Base-by-base conservation (phyloP, 208 protist genomes). In the Giardia duodenalis region DNA sequence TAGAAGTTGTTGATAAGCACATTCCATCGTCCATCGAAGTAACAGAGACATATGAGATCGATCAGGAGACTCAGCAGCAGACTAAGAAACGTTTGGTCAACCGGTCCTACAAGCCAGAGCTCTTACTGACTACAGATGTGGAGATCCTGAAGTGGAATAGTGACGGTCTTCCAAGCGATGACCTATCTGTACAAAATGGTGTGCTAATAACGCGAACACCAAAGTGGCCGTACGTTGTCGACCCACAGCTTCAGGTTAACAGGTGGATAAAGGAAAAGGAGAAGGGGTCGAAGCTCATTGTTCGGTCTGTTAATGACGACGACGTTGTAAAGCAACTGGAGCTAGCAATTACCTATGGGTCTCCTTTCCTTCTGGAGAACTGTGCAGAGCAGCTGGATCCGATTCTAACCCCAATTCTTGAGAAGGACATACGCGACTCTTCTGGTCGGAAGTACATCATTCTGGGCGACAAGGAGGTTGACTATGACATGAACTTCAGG, bases 381-480 rank as follows among this genome's bases (percentile, higher is more conserved):
- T 96, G 99, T 19, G 98, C 99, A 94, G 98, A 99, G 95, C 98
- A 98, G 93, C 97, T 99, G 94, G 98, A 99, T 94, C 98, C 98
- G 4, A 97, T 99, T 92, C 96, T 99, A 87, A 97, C 99, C 95
- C 96, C 97, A 57, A 96, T 99, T 44, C 95, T 99, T 0, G 98
- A 99, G 93, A 98, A 98, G 93, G 97, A 98, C 93, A 97, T 98
- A 93, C 96, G 96, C 76, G 95, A 95, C 0, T 96, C 96, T 19
- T 96, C 90, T 67, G 2, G 2, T 2, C 22, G 44, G 90, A 67
- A 92, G 67, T 76, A 86, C 3, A 47, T 93, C 3, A 87, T 47
- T 39, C 30, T 93, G 30, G 92, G 88, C 47, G 97, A 98, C 94
- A 98, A 99, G 94, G 97, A 98, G 92, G 96, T 99, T 42, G 97